Evolutionary conservation across 2,329 filamentous ascomycete species (phyloP).

Genomic region (Graphilbum ipis-grandicollis): DNA sequence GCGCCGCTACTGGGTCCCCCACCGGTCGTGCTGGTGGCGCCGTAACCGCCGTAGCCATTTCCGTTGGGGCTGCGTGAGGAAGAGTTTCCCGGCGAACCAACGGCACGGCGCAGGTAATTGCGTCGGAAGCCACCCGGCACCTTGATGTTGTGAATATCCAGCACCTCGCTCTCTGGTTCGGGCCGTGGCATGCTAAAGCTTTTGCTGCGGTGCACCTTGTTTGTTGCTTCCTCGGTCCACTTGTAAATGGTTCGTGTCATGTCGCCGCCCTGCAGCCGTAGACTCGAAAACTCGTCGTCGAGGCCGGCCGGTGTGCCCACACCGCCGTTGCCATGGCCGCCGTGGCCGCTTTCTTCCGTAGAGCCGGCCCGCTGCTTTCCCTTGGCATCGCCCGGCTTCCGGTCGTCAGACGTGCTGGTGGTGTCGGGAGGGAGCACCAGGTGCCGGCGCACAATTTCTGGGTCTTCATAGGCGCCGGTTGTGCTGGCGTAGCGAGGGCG

Average conservation of each 20-base stretch:
- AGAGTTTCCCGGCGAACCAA: slow-evolving; percentile 27
- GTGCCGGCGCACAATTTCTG: slow-evolving; percentile 81
- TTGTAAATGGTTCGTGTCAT: slow-evolving; percentile 90
- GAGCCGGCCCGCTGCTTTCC: slow-evolving; percentile 28
- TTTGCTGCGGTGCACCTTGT: slow-evolving; percentile 59
- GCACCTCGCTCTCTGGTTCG: slow-evolving; percentile 59
- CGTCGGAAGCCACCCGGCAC: slow-evolving; percentile 85
- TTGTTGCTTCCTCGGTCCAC: slow-evolving; percentile 80
- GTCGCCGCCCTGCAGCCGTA: slow-evolving; percentile 85
- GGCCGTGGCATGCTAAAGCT: slow-evolving; percentile 70
- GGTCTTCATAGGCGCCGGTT: slow-evolving; percentile 59
- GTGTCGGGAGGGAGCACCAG: slow-evolving; percentile 51
- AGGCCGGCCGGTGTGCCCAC: slow-evolving; percentile 6
- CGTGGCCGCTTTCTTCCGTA: neutral
- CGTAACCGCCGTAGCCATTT: slow-evolving; percentile 22
- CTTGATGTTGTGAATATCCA: slow-evolving; percentile 81
- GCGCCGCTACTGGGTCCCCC: slow-evolving; percentile 18
- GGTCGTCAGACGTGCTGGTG: slow-evolving; percentile 31
- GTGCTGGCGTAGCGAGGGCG: slow-evolving; percentile 34
- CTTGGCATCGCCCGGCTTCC: slow-evolving; percentile 26
- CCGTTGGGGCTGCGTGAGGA: too few relatives aligned
- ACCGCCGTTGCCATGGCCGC: neutral
- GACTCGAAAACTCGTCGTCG: slow-evolving; percentile 79
- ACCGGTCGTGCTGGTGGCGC: slow-evolving; percentile 15
- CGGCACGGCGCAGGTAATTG: slow-evolving; percentile 68